phyloP scores from a whole-genome alignment of 805 yeast species.

The Lachancea dasiensis region DNA sequence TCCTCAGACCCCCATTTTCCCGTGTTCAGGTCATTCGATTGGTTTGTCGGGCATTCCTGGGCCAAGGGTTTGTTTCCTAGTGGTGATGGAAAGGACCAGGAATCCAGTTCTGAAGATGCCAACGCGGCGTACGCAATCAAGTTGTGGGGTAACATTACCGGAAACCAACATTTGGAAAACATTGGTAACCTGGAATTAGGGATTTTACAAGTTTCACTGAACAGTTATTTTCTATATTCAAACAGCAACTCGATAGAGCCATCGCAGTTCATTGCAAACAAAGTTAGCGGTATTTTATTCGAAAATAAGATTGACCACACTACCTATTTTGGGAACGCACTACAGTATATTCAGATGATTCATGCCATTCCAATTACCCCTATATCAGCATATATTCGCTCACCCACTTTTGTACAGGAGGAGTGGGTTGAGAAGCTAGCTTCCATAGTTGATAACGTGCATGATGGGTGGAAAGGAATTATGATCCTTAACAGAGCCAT shows the following conservation, averaged over 20 bases:
- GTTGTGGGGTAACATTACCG: conserved; percentile 54
- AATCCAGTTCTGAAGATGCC: conserved; percentile 68
- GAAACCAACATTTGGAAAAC: conserved; percentile 45
- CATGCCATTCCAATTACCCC: conserved; percentile 74
- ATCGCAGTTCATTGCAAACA: conserved; percentile 47
- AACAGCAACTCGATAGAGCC: conserved; percentile 55
- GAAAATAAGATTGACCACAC: conserved; percentile 70
- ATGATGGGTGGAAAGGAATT: conserved; percentile 69
- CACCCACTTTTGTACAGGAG: conserved; percentile 47
- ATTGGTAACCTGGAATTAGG: conserved; percentile 59
- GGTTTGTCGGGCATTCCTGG: conserved; percentile 76
- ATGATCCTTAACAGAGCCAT: conserved; percentile 71
- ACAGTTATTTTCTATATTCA: conserved; percentile 46
- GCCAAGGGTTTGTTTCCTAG: conserved; percentile 66
- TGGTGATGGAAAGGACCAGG: conserved; percentile 75
- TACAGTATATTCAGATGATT: conserved; percentile 71
- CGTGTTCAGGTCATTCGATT: conserved; percentile 61
- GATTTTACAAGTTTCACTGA: conserved; percentile 48
- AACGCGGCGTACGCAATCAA: conserved; percentile 65
- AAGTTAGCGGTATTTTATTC: conserved; percentile 67
- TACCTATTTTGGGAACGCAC: conserved; percentile 68
- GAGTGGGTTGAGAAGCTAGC: conserved; percentile 56
- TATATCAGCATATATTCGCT: conserved; percentile 54
- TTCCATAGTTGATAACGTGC: conserved; percentile 41
- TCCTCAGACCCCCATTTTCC: conserved; percentile 54